Base-by-base conservation (phyloP, 2,329 filamentous ascomycete genomes). In the Penicillium freii region DNA sequence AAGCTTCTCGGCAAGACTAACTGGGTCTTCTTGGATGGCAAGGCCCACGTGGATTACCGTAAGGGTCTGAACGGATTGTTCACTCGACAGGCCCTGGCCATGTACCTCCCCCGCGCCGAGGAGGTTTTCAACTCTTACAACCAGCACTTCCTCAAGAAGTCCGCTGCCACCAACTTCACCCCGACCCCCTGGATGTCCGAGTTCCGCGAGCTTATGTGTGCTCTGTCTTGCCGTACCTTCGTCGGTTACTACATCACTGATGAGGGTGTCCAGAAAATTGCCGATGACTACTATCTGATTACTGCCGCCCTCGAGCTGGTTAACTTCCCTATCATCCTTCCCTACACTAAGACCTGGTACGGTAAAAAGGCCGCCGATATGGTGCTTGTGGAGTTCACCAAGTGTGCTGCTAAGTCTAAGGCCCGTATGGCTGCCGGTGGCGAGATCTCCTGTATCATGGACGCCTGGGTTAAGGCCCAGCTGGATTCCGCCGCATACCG, bases 11-110 rank as follows among this genome's bases (percentile, higher is more conserved):
- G 94, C 58, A 84, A 87, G 60, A 88, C 89, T 69, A 97, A 97
- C 80, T 99, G 92, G 91, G 94, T 97, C 19, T 97, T 97, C 79
- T 81, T 99, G 64, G 93, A 97, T 72, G 94, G 94, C 71, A 95
- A 92, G 78, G 86, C 87, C 39, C 94, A 99, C 70, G 91, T 96
- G 66, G 94, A 97, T 71, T 99, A 94, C 79, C 92, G 94, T 74
- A 97, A 97, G 81, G 94, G 94, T 52, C 82, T 99, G 65, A 97
- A 97, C 75, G 88, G 88, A 57, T 84, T 97, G 29, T 99, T 99
- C 81, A 97, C 93, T 44, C 90, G 92, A 72, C 86, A 90, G 73
- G 91, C 93, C 21, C 85, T 99, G 69, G 88, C 91, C 67, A 82
- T 81, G 67, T 99, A 97, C 76, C 86, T 99, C 47, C 94, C 93